A percentile compares a stretch with the other conserved stretches of the same genome.
phyloP scores from a whole-genome alignment of 768 basidiomycete species.

The Asterophora lycoperdoides region DNA sequence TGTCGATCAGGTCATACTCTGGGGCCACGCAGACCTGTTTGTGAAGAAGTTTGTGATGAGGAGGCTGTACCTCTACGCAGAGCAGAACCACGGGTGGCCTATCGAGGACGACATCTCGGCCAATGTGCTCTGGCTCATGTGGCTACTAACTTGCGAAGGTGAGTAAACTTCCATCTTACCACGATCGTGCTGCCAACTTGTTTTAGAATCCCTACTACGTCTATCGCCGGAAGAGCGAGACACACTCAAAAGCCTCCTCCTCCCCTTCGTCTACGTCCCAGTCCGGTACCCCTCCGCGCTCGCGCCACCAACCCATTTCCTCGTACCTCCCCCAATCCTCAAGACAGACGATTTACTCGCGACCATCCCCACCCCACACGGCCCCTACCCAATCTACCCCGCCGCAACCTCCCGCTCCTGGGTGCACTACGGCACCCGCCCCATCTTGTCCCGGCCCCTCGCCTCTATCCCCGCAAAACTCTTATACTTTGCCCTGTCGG shows the following conservation, averaged over 20 bases:
- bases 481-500: conserved; percentile 58
- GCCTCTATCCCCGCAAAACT: conserved; percentile 57
- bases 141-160: conserved; percentile 47
- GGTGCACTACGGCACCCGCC: conserved; percentile 28
- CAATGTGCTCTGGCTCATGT: conserved; percentile 52
- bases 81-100: conserved; percentile 43
- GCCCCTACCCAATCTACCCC: conserved; percentile 45
- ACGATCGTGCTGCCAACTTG: not conserved
- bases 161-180: not conserved
- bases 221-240: conserved; percentile 27
- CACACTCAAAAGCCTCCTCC: conserved; percentile 28
- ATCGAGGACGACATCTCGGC: conserved; percentile 42
- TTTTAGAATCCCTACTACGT: conserved; percentile 23
- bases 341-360: conserved; percentile 10
- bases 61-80: conserved; percentile 33
- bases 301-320: conserved; percentile 59
- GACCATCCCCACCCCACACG: conserved; percentile 35
- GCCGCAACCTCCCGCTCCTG: conserved; percentile 19
- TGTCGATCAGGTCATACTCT: conserved; percentile 37
- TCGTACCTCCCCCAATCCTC: conserved; percentile 41
- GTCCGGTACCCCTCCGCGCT: conserved; percentile 53
- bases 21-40: conserved; percentile 39
- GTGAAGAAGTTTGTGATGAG: conserved; percentile 35
- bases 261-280: conserved; percentile 47
- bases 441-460: conserved; percentile 36